Evolutionary conservation across 345 rosid genomes (phyloP), one percentile per base, ranked within the genome.

Genomic region (Litchi chinensis): DNA sequence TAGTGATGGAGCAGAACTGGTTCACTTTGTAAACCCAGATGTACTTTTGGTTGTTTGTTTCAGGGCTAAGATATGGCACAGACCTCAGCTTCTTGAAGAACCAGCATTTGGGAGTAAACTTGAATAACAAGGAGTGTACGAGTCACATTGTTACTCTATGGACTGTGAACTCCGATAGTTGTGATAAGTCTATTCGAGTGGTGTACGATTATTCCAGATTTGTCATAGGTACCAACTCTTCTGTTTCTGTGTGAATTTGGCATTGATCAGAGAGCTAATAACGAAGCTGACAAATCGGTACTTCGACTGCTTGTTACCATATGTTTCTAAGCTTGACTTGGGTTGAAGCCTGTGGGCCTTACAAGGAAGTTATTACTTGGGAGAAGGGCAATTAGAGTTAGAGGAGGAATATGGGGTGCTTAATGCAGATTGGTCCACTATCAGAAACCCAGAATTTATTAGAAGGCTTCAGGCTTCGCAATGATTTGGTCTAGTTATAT

Each of bases 221-320:
- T 73, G 69, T 83, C 16, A 40, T 60, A 0, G 24, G 16, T n/a
- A 6, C 62, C 82, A 0, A 76, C 63, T 66, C 90, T 90, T 2
- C 64, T 87, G 75, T 73, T 88, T 18, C 63, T 87, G 59, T 75
- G 90, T 16, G 91, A 88, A 80, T 83, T 87, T 5, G 91, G 91
- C 57, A 71, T 82, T 39, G 85, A 88, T 65, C 83, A 73, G 46
- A 77, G 79, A 37, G 85, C 9, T 21, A 60, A 10, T n/a, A 60
- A n/a, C 5, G 4, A n/a, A 5, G 26, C 81, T 56, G 89, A 85
- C 56, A 77, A 77, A 85, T 24, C 37, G 37, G 37, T 32, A 32
- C 4, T 59, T 88, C 52, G 67, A 81, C 48, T 86, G 91, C 73
- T 73, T 86, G 72, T 71, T 86, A 59, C 83, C 82, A 12, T 70